Conservation (phyloP, 2,329 filamentous ascomycete genomes). For the Periglandula ipomoeae region DNA sequence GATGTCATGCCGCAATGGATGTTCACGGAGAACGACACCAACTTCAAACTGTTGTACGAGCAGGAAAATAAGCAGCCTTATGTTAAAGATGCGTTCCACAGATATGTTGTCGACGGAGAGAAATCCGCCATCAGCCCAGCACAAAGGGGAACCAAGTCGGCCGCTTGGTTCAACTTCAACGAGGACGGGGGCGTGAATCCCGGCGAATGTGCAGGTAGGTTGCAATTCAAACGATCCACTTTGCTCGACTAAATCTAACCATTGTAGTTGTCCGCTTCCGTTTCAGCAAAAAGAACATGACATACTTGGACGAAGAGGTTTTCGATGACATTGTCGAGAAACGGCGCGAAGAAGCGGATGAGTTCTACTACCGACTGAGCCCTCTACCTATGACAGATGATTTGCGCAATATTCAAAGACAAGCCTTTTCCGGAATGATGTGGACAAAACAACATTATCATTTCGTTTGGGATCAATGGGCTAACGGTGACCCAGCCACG, state of each 20-base stretch:
- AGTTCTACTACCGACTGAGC: conserved; percentile 91
- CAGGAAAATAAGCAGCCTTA: conserved; percentile 73
- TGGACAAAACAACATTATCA: conserved; percentile 98
- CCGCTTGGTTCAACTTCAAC: conserved; percentile 87
- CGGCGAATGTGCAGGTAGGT: conserved; percentile 78
- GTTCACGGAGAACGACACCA: conserved; percentile 95
- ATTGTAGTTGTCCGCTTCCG: conserved; percentile 75
- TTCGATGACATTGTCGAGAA: conserved; percentile 88
- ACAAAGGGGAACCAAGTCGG: conserved; percentile 75
- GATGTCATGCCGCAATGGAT: conserved; percentile 80
- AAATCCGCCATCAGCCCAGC: conserved; percentile 74
- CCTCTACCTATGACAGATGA: conserved; percentile 91
- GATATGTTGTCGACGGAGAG: conserved; percentile 73
- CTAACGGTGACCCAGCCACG: conserved; percentile 82
- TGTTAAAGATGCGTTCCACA: conserved; percentile 93
- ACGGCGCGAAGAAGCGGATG: conserved; percentile 81
- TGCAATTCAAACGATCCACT: background rate
- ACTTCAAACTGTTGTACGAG: conserved; percentile 67
- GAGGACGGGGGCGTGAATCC: conserved; percentile 80
- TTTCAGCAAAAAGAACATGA: conserved; percentile 64
- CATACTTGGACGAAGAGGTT: conserved; percentile 81
- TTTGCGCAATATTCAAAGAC: conserved; percentile 86
- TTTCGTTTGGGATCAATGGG: conserved; percentile 97
- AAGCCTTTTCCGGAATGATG: conserved; percentile 93
- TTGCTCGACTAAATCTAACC: background rate